Percentiles rank a stretch among this genome's conserved stretches.
phyloP scores from a whole-genome alignment of 768 basidiomycete genomes.

The Trametes villosa region DNA sequence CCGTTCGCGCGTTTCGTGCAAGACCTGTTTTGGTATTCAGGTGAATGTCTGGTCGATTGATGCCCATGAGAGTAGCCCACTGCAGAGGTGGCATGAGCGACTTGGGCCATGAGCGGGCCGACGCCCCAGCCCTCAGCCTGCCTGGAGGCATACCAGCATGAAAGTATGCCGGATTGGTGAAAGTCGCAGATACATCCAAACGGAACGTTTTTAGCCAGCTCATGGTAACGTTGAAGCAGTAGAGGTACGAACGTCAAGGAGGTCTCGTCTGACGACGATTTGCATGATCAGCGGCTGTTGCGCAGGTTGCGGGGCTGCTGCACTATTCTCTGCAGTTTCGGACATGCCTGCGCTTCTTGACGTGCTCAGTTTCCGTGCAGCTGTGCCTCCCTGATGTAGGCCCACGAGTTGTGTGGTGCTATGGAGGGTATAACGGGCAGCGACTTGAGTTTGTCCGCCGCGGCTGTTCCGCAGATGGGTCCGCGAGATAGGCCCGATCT shows the following conservation, averaged over 20 bases:
- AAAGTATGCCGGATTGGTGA: not conserved
- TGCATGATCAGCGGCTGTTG: constrained; percentile 46
- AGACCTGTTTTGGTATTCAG: constrained; percentile 33
- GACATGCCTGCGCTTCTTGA: too few species aligned
- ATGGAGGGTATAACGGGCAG: too few species aligned
- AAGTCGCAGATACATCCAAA: not conserved
- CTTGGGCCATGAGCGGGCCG: constrained; percentile 50
- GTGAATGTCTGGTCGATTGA: too few species aligned
- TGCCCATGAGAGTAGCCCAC: constrained; percentile 28
- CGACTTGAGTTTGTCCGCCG: too few species aligned
- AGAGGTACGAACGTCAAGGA: constrained; percentile 42
- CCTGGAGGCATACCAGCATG: not conserved
- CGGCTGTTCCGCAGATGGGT: too few species aligned
- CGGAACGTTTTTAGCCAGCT: not conserved
- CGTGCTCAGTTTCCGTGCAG: too few species aligned
- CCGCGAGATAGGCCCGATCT: too few species aligned
- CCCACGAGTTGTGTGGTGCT: too few species aligned
- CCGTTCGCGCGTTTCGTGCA: constrained; percentile 44
- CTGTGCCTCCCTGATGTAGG: too few species aligned
- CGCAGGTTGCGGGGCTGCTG: too few species aligned
- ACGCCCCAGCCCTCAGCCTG: constrained; percentile 48
- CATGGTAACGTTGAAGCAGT: too few species aligned
- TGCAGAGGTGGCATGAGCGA: constrained; percentile 47
- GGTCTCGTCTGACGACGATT: constrained; percentile 47
- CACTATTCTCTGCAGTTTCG: too few species aligned